Conservation (phyloP, 2,329 filamentous ascomycete genomes). For the Colletotrichum viniferum region DNA sequence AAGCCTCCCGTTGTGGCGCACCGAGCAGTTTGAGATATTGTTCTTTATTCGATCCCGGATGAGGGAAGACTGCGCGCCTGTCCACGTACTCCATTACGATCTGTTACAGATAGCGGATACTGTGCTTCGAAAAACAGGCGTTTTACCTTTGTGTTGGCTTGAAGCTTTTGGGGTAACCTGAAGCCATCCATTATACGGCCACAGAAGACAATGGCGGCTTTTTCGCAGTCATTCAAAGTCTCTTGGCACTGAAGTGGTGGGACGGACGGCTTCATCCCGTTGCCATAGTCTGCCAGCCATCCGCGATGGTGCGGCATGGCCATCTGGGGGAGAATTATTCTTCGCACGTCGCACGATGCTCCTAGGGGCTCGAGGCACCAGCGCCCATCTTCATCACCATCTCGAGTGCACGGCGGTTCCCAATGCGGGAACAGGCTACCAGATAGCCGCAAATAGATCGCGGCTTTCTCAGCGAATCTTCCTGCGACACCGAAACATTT, state of each 20-base stretch:
- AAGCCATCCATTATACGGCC: background rate
- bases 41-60: background rate
- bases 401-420: background rate
- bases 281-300: background rate
- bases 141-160: background rate
- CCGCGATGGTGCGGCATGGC: conserved; percentile 12
- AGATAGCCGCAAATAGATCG: background rate
- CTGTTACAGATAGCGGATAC: background rate
- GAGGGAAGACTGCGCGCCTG: background rate
- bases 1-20: conserved; percentile 1
- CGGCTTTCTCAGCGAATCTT: background rate
- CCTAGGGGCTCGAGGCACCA: background rate
- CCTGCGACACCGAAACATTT: background rate
- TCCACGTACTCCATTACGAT: background rate
- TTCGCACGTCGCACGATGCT: conserved; percentile 7
- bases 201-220: background rate
- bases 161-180: background rate
- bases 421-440: background rate
- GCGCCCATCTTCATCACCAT: conserved; percentile 1
- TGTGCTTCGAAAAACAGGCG: background rate
- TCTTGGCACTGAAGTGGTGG: background rate
- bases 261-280: background rate
- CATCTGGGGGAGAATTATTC: background rate
- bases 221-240: background rate
- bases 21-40: background rate